phyloP scores from a whole-genome alignment of 1,284 basidiomycete species.

The Austroboletus niveus region DNA sequence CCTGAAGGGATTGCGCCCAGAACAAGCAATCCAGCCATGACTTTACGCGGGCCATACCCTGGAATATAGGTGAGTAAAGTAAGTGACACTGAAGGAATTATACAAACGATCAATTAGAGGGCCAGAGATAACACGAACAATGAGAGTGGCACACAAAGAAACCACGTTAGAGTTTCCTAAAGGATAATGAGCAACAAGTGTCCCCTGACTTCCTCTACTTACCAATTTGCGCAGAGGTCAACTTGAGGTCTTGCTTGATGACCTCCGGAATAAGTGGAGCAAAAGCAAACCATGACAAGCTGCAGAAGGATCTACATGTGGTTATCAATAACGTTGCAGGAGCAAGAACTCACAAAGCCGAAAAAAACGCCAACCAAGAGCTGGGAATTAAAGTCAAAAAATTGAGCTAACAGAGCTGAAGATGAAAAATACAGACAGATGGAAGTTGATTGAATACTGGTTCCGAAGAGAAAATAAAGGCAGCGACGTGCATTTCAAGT shows the following conservation, averaged over 20 bases:
- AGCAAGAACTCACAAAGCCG: conserved; percentile 35
- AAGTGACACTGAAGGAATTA: not conserved
- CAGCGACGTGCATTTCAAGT: conserved; percentile 54
- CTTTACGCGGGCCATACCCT: conserved; percentile 56
- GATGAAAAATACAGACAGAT: conserved; percentile 36
- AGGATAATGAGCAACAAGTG: not conserved
- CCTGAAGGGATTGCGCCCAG: conserved; percentile 65
- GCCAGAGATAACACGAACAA: conserved; percentile 54
- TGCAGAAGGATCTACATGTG: conserved; percentile 25
- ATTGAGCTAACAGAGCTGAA: not conserved
- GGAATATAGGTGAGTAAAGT: not conserved
- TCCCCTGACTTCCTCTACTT: not conserved
- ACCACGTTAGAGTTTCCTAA: conserved; percentile 58
- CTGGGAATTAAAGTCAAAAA: conserved; percentile 15
- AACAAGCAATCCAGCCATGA: conserved; percentile 59
- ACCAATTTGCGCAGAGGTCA: conserved; percentile 48
- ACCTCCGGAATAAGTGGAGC: conserved; percentile 60
- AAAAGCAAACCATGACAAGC: conserved; percentile 66
- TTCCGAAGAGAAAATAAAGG: conserved; percentile 54
- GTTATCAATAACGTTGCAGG: conserved; percentile 6
- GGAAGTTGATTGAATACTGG: conserved; percentile 53
- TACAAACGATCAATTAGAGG: conserved; percentile 52
- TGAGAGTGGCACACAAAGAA: conserved; percentile 52
- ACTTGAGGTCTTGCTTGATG: conserved; percentile 54
- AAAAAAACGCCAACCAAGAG: conserved; percentile 49